Conservation (phyloP, 2,329 filamentous ascomycete genomes). For the Xylariaceae sp. region DNA sequence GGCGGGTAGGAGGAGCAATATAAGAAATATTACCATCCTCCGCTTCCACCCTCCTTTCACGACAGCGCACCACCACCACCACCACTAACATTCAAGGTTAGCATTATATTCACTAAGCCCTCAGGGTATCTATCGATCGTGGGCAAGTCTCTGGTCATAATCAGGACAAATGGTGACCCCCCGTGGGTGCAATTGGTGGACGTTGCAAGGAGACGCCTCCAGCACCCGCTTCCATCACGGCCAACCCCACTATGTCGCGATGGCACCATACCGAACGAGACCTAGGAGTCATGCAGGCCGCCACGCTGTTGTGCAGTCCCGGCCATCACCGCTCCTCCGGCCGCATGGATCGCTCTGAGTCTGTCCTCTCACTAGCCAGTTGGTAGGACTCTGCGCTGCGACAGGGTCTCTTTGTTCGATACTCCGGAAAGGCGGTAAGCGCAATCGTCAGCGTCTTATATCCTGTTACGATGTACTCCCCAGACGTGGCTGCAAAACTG, state of each 20-base stretch:
- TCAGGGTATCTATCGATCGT: constrained; percentile 9
- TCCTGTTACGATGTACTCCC: constrained; percentile 21
- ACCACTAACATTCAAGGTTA: constrained; percentile 6
- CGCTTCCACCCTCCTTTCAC: constrained; percentile 11
- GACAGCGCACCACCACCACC: not conserved
- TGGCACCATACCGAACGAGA: constrained; percentile 39
- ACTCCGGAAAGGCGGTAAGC: constrained; percentile 34
- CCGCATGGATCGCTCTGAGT: constrained; percentile 31
- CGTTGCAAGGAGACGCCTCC: constrained; percentile 29
- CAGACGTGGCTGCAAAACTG: constrained; percentile 32
- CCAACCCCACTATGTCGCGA: constrained; percentile 37
- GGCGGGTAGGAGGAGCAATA: constrained; percentile 26
- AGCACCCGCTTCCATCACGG: constrained; percentile 22
- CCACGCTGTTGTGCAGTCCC: constrained; percentile 30
- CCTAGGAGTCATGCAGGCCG: constrained; percentile 34
- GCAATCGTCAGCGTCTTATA: constrained; percentile 26
- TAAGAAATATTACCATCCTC: constrained; percentile 22
- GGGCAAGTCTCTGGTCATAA: constrained; percentile 19
- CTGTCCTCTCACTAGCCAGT: constrained; percentile 19
- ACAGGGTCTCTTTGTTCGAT: constrained; percentile 15
- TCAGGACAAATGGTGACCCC: constrained; percentile 21
- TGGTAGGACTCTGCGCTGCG: constrained; percentile 22
- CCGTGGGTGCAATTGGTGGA: constrained; percentile 35
- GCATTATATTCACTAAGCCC: constrained; percentile 13
- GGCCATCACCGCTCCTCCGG: constrained; percentile 17